phyloP scores from a whole-genome alignment of 2,329 filamentous ascomycete genomes.

The Emergomyces orientalis region DNA sequence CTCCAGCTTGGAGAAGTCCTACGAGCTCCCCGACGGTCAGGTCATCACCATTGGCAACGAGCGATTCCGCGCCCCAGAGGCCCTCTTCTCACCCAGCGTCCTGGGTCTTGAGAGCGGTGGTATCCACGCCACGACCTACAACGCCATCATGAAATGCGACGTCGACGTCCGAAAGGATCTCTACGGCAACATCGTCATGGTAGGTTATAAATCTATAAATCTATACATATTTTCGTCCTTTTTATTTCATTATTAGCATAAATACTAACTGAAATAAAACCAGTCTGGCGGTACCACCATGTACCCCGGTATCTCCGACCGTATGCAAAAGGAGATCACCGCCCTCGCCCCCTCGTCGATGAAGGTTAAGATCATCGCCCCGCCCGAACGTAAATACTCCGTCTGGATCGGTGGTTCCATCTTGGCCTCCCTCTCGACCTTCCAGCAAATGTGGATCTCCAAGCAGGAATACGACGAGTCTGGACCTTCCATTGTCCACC shows the following conservation, averaged over 20 bases:
- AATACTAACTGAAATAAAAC: conserved; percentile 5
- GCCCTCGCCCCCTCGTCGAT: conserved; percentile 97
- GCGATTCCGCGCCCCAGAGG: conserved; percentile 98
- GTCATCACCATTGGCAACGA: conserved; percentile 99
- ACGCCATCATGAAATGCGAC: conserved; percentile 99
- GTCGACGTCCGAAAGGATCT: conserved; percentile 99
- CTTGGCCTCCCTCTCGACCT: conserved; percentile 96
- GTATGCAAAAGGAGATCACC: conserved; percentile 99
- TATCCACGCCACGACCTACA: conserved; percentile 99
- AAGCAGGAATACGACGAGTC: conserved; percentile 99
- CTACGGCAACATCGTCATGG: conserved; percentile 99
- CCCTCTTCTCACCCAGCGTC: conserved; percentile 98
- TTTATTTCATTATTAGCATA: conserved; percentile 1
- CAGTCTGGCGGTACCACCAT: conserved; percentile 99
- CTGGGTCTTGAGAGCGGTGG: conserved; percentile 96
- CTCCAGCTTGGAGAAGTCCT: conserved; percentile 98
- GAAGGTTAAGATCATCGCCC: conserved; percentile 99
- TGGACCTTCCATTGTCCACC: conserved; percentile 97
- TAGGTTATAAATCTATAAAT: conserved; percentile 46
- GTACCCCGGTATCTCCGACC: conserved; percentile 99
- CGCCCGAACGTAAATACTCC: conserved; percentile 99
- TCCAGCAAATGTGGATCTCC: conserved; percentile 99
- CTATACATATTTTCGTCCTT: not conserved
- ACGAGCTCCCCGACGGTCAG: conserved; percentile 98
- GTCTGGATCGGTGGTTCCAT: conserved; percentile 99